Evolutionary conservation across 768 basidiomycete species (phyloP).

Genomic region (Lactifluus hygrophoroides): DNA sequence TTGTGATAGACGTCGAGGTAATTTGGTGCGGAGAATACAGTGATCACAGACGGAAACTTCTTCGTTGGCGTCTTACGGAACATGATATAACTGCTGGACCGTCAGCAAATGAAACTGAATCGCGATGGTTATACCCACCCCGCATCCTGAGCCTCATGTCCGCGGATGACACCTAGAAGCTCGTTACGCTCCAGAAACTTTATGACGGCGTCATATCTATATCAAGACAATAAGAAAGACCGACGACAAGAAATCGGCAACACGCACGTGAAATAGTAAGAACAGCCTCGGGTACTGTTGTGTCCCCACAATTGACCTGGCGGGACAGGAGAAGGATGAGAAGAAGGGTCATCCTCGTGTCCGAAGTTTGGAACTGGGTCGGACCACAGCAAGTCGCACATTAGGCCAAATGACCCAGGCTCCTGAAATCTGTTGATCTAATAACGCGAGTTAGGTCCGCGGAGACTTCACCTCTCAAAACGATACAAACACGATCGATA

Average conservation of each 20-base stretch:
- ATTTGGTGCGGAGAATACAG: conserved; percentile 95
- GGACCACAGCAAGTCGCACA: conserved; percentile 95
- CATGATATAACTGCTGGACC: conserved; percentile 68
- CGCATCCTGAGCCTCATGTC: conserved; percentile 95
- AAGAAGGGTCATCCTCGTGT: conserved; percentile 53
- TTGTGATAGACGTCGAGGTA: conserved; percentile 97
- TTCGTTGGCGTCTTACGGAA: conserved; percentile 90
- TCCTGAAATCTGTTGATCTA: conserved; percentile 91
- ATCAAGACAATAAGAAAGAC: background rate
- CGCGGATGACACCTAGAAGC: conserved; percentile 88
- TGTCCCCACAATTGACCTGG: conserved; percentile 60
- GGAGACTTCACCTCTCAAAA: background rate
- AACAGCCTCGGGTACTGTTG: conserved; percentile 85
- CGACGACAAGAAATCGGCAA: background rate
- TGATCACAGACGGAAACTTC: conserved; percentile 95
- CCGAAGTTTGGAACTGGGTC: conserved; percentile 90
- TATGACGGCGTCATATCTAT: conserved; percentile 79
- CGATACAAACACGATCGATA: conserved; percentile 45
- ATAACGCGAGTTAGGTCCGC: conserved; percentile 1
- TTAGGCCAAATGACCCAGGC: conserved; percentile 82
- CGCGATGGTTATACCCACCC: conserved; percentile 46
- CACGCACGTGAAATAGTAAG: conserved; percentile 84
- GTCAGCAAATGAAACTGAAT: background rate
- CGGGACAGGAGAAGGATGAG: conserved; percentile 44
- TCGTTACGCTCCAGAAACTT: conserved; percentile 89